Evolutionary conservation across 768 basidiomycete genomes (phyloP), one percentile per base, ranked within the genome.

Genomic region (Chlorophyllum brunneum): DNA sequence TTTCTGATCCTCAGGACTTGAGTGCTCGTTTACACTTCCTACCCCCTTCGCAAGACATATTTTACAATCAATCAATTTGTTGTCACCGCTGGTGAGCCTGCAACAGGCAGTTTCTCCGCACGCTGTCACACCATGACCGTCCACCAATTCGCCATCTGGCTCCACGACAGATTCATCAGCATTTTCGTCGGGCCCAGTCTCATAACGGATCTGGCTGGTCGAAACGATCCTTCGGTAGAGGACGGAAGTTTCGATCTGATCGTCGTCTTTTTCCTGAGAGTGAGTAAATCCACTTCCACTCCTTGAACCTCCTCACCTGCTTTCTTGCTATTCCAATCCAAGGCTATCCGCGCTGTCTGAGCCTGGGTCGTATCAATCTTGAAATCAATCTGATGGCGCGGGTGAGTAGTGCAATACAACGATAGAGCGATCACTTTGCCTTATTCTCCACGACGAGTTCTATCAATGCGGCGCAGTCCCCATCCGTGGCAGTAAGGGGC

Each of bases 281-380:
- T 16, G 9, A 31, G 15, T 3, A 30, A 16, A n/a, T 16, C 4
- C 7, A 22, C 29, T 18, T 30, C 20, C 29, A 20, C 20, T 13
- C 18, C 7, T 5, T 7, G 20, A 29, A 20, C 31, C 26, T 6
- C 64, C 74, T 50, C 56, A 88, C 91, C 89, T 57, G 87, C 86
- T 75, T 91, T 90, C 70, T 92, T 92, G 66, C 90, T 95, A 58
- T 91, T 91, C 81, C 86, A 92, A 61, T 92, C 88, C 30, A 88
- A 70, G 9, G 65, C 69, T 22, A 72, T 64, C 5, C 85, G 78
- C 33, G 82, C 77, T 4, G 72, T 69, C 56, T 77, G 81, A 10
- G 85, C 72, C 45, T 79, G 75, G 9, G 78, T 70, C 1, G 83
- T 80, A 59, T 95, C 89, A 27, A 94, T 67, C 29, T 73, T 74